phyloP scores from a whole-genome alignment of 352 stramenopile genomes.

The Thalassiosira livingstoniorum region DNA sequence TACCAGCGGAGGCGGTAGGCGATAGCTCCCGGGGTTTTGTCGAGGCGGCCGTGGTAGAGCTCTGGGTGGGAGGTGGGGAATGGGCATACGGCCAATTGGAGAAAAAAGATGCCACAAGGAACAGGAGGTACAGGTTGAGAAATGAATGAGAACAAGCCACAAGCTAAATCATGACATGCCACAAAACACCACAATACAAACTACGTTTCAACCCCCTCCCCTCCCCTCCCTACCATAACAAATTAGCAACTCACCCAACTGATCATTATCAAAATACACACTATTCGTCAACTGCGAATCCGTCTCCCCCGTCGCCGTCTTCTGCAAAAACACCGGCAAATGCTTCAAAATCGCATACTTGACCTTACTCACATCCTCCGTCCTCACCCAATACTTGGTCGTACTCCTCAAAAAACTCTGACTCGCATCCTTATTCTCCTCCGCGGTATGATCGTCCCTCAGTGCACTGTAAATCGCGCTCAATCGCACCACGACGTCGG shows the following conservation, averaged over 20 bases:
- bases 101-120: too few relatives aligned
- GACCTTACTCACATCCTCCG: slow-evolving; percentile 88
- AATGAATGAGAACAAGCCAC: not conserved
- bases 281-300: slow-evolving; percentile 90
- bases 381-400: slow-evolving; percentile 91
- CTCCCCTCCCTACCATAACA: too few relatives aligned
- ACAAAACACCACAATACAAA: slow-evolving; percentile 7
- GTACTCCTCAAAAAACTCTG: slow-evolving; percentile 88
- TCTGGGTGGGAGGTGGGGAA: slow-evolving; percentile 32
- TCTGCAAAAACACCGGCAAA: slow-evolving; percentile 89
- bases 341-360: slow-evolving; percentile 89
- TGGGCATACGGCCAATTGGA: too few relatives aligned
- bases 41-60: slow-evolving; percentile 89
- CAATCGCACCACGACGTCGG: slow-evolving; percentile 86
- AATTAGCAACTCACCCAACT: slow-evolving; percentile 74
- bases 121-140: too few relatives aligned
- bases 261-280: slow-evolving; percentile 88
- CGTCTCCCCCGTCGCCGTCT: slow-evolving; percentile 85
- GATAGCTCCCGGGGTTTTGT: slow-evolving; percentile 89
- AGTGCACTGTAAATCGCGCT: slow-evolving; percentile 82
- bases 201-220: too few relatives aligned
- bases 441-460: slow-evolving; percentile 70
- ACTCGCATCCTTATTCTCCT: slow-evolving; percentile 76
- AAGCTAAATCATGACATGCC: not conserved
- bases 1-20: slow-evolving; percentile 90